phyloP scores from a whole-genome alignment of 768 basidiomycete species.

The Pisolithus albus region DNA sequence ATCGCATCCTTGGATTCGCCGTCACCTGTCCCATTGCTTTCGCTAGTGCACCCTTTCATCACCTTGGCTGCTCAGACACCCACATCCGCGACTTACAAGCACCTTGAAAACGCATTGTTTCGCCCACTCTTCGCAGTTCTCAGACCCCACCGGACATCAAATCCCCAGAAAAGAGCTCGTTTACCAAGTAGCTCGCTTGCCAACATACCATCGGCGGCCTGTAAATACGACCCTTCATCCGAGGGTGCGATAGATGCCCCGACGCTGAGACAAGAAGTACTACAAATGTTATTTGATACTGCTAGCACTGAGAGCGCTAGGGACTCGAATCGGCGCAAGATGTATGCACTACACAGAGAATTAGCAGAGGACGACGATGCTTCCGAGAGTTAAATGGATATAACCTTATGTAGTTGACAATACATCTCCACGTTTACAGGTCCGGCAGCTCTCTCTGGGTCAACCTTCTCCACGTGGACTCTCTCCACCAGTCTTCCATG shows the following conservation, averaged over 20 bases:
- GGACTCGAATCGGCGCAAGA: slow-evolving; percentile 72
- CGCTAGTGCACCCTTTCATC: slow-evolving; percentile 65
- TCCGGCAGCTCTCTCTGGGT: slow-evolving; percentile 85
- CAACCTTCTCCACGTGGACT: slow-evolving; percentile 80
- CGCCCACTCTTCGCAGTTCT: slow-evolving; percentile 62
- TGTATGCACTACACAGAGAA: slow-evolving; percentile 78
- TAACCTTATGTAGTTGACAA: background rate
- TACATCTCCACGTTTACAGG: slow-evolving; percentile 18
- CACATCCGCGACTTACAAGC: slow-evolving; percentile 59
- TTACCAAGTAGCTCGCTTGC: slow-evolving; percentile 30
- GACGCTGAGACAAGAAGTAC: slow-evolving; percentile 46
- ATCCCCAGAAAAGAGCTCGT: slow-evolving; percentile 45
- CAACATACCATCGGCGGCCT: slow-evolving; percentile 49
- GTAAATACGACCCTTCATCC: slow-evolving; percentile 33
- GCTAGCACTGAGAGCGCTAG: slow-evolving; percentile 70
- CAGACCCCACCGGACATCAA: slow-evolving; percentile 28
- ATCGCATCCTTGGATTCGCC: slow-evolving; percentile 26
- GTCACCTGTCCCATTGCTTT: slow-evolving; percentile 42
- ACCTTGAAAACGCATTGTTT: slow-evolving; percentile 62
- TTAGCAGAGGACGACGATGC: slow-evolving; percentile 42
- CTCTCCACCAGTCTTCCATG: slow-evolving; percentile 92
- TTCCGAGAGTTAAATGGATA: slow-evolving; percentile 12
- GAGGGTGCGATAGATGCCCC: slow-evolving; percentile 32
- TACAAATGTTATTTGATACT: slow-evolving; percentile 61
- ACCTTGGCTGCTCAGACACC: slow-evolving; percentile 62